Conservation (phyloP, 805 yeast species). For the Wickerhamomyces alni region DNA sequence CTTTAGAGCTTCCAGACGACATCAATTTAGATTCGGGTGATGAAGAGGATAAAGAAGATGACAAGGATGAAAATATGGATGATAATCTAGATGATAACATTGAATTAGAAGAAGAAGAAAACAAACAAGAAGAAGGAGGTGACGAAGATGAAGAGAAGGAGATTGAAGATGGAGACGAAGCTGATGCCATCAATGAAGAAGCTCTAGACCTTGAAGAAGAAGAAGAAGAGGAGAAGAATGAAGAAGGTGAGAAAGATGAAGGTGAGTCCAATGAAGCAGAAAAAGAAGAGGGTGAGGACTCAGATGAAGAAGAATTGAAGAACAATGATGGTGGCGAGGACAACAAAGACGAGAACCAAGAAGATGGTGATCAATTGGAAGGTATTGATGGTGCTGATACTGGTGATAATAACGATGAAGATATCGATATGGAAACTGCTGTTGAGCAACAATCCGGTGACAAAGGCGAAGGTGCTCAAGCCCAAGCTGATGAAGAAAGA, state of each 20-base stretch:
- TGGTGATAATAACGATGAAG: slow-evolving; percentile 35
- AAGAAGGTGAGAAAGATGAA: slow-evolving; percentile 23
- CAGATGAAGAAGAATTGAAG: slow-evolving; percentile 25
- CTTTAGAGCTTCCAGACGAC: slow-evolving; percentile 88
- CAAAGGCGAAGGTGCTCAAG: slow-evolving; percentile 58
- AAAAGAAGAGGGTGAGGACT: slow-evolving; percentile 29
- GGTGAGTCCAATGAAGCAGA: slow-evolving; percentile 23
- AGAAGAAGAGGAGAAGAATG: slow-evolving; percentile 24
- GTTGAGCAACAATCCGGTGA: slow-evolving; percentile 55
- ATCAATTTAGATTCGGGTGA: slow-evolving; percentile 81
- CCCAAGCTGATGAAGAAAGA: slow-evolving; percentile 48
- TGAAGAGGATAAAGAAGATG: slow-evolving; percentile 46
- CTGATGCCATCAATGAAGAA: slow-evolving; percentile 25
- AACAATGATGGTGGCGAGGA: slow-evolving; percentile 28
- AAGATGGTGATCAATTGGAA: slow-evolving; percentile 38
- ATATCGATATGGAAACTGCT: slow-evolving; percentile 50
- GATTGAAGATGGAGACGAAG: slow-evolving; percentile 23
- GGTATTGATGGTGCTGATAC: slow-evolving; percentile 50
- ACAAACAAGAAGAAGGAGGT: slow-evolving; percentile 27
- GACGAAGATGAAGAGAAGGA: slow-evolving; percentile 26
- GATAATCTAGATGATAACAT: slow-evolving; percentile 37
- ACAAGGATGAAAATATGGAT: slow-evolving; percentile 27
- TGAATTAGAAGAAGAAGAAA: slow-evolving; percentile 35
- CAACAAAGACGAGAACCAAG: slow-evolving; percentile 30
- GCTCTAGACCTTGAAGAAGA: slow-evolving; percentile 34